Percentiles rank a stretch among this genome's conserved stretches.
These are phyloP conservation scores for Micractinium sp. DNA, from an alignment of 139 green algal genomes.

Conservation along the genomic window DNA sequence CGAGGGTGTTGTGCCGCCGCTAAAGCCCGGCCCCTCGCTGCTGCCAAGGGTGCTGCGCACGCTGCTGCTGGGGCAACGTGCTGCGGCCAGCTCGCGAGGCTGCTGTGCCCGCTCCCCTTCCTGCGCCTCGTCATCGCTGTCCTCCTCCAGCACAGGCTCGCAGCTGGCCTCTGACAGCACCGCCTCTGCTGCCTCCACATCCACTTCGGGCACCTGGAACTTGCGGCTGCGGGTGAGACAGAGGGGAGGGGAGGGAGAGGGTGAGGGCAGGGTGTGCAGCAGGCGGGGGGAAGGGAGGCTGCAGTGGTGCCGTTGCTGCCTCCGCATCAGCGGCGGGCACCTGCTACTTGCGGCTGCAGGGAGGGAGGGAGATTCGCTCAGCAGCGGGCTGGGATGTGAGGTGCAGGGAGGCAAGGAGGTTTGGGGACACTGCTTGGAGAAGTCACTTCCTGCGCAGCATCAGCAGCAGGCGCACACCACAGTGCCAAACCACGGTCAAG, in stretches of 20 bases:
- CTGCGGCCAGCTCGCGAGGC: not conserved
- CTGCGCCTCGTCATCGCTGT: not conserved
- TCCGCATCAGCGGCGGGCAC: no score
- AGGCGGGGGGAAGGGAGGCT: no score
- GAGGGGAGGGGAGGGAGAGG: not conserved
- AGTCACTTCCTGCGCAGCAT: no score
- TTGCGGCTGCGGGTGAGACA: constrained; percentile 2
- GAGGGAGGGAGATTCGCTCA: no score
- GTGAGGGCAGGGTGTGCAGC: not conserved
- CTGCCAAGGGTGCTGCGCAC: not conserved
- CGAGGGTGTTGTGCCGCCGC: constrained; percentile 5
- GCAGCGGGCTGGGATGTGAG: no score
- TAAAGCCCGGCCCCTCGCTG: not conserved
- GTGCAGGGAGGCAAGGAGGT: no score
- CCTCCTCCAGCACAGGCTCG: constrained; percentile 11
- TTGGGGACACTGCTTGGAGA: no score
- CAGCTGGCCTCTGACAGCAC: constrained; percentile 13
- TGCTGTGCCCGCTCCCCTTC: not conserved
- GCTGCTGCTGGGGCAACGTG: not conserved
- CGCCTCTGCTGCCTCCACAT: constrained; percentile 31
- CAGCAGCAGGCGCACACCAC: no score
- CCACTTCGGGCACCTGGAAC: constrained; percentile 11
- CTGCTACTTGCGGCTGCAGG: no score
- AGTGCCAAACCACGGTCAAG: no score
- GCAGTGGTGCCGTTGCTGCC: no score